Evolutionary conservation across 2,329 filamentous ascomycete species (phyloP).

Genomic region (Bisporella sp.): DNA sequence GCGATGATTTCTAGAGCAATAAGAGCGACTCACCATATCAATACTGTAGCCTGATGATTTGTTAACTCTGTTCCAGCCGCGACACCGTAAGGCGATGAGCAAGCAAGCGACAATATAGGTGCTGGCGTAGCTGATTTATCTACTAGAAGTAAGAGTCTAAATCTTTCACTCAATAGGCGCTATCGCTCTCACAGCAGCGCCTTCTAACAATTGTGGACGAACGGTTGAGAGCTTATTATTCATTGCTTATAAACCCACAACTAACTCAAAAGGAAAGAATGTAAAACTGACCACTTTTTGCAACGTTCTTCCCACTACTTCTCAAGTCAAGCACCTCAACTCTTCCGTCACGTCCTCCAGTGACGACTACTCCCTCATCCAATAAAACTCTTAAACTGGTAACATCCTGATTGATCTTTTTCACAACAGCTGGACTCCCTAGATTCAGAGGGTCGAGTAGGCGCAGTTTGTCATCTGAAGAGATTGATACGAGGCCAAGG

Average conservation of each 20-base stretch:
- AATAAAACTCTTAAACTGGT: constrained; percentile 53
- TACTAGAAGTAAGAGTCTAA: not conserved
- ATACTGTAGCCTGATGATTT: constrained; percentile 53
- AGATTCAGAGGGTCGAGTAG: constrained; percentile 56
- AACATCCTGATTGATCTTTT: constrained; percentile 53
- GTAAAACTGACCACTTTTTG: constrained; percentile 26
- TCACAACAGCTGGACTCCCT: constrained; percentile 40
- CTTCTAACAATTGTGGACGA: too few species aligned
- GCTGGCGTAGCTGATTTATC: constrained; percentile 17
- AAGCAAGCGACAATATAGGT: constrained; percentile 58
- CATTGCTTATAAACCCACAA: not conserved
- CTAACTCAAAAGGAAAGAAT: not conserved
- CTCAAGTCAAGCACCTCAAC: constrained; percentile 62
- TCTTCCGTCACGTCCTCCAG: constrained; percentile 64
- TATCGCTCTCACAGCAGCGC: too few species aligned
- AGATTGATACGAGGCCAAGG: constrained; percentile 38
- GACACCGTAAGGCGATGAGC: constrained; percentile 50
- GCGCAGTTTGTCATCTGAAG: constrained; percentile 64
- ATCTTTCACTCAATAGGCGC: too few species aligned
- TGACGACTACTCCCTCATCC: constrained; percentile 44
- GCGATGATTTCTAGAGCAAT: not conserved
- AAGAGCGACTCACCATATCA: constrained; percentile 45
- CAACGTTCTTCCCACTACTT: constrained; percentile 37
- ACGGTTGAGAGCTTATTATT: not conserved
- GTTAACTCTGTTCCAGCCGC: constrained; percentile 69